Evolutionary conservation across 129 eudicot genomes (phyloP), one percentile per base, ranked within the genome.

Genomic region (Artemisia argyi): DNA sequence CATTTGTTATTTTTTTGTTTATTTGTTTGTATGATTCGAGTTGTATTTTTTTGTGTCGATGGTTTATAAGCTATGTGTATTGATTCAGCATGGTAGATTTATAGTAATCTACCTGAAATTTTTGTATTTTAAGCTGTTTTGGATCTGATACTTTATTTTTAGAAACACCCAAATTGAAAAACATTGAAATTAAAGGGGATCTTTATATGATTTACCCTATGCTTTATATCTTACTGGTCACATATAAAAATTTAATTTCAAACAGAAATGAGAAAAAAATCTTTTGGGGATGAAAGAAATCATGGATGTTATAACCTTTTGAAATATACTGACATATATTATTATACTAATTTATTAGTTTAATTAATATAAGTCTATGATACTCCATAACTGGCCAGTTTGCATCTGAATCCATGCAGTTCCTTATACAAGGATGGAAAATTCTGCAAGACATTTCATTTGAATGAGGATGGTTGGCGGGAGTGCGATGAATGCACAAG

Each of bases 381-480:
- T 59, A 44, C 9, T 39, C 9, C 44, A 7, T 39, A 72, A 46
- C 8, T 24, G 13, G 22, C n/a, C n/a, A n/a, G n/a, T 72, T 59
- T 59, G 55, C 60, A 58, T 72, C 11, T 72, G 46, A 44, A 66
- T 24, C 7, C 61, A 17, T 68, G 55, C 66, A 86, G 92, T 59
- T 81, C 84, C 66, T 48, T 83, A 51, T 81, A 72, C 26, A 80
- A 87, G 53, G 79, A 61, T n/a, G 92, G 92, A 70, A 63, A 65
- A 64, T 87, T 87, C 78, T 87, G 92, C 59, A 82, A 75, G 47
- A 73, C 76, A 11, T 87, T 87, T 75, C 92, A 87, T 79, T 67
- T 66, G 47, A 17, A 57, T 3, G 85, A 87, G 24, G 85, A 81
- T 47, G 92, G 92, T 61, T 87, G 92, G 92, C 84, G 89, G 73